phyloP scores from a whole-genome alignment of 257 asterid species.

The Ilex asprella region DNA sequence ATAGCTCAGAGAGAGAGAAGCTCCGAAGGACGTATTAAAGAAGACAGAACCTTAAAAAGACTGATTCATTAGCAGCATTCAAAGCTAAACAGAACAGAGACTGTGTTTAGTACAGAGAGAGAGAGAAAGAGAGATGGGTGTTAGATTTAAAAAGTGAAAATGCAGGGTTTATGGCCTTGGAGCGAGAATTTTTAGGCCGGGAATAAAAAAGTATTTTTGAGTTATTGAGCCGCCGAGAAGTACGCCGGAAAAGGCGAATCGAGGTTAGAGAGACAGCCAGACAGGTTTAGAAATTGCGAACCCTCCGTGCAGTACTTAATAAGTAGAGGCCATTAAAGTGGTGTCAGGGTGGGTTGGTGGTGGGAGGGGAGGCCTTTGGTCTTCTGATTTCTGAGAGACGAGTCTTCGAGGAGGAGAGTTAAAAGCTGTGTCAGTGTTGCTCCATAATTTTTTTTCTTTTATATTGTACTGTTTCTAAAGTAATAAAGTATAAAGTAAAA shows the following conservation, averaged over 20 bases:
- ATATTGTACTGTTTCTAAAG: too few relatives aligned
- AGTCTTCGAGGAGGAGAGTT: constrained; percentile 2
- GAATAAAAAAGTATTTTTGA: not conserved
- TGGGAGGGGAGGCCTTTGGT: not conserved
- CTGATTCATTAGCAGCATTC: not conserved
- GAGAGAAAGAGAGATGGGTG: not conserved
- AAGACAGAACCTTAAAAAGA: not conserved
- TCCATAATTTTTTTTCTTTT: not conserved
- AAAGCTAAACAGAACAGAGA: not conserved
- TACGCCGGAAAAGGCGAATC: constrained; percentile 11
- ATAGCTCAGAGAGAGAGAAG: not conserved
- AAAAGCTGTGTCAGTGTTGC: not conserved
- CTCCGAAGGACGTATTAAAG: not conserved
- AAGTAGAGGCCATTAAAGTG: constrained; percentile 32
- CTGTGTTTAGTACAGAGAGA: not conserved
- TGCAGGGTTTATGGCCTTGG: not conserved
- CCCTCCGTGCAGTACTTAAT: not conserved
- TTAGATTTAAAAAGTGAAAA: not conserved
- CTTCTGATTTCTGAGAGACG: not conserved
- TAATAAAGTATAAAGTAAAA: not conserved
- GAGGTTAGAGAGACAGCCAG: not conserved
- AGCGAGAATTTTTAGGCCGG: too few relatives aligned
- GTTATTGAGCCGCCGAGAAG: constrained; percentile 4
- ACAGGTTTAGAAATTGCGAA: constrained; percentile 19
- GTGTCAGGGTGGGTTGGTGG: constrained; percentile 14